Evolutionary conservation across 495 filamentous ascomycete species (phyloP), one percentile per base, ranked within the genome.

Genomic region (Hypomontagnella monticulosa): DNA sequence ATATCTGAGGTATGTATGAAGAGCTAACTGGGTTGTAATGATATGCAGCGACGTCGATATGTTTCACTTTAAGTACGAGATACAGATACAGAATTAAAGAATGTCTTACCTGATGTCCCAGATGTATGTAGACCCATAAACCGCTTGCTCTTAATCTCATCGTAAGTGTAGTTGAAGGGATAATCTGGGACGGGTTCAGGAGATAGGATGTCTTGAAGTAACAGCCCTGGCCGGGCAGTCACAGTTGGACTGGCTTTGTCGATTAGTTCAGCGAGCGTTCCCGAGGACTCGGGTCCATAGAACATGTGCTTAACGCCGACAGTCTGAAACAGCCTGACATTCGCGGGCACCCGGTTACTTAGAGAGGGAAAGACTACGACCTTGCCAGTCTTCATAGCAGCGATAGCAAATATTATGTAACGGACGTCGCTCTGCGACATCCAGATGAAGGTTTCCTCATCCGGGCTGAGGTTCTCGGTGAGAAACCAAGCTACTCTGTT

Each of bases 41-140:
- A 27, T 27, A 27, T 27, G 23, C 23, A 6, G 6, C 23, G 6
- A 27, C 23, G 23, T 27, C 23, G 23, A 27, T 2, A 6, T 27
- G 23, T 27, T 27, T 27, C 6, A 27, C 23, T 27, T 27, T 27
- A 52, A 27, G 12, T 1, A 9, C 32, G 30, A 16, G 23, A 32
- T 30, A 32, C 8, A 46, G 10, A 33, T 4, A 32, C 23, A 36
- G n/a, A 48, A 27, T 50, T 55, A 32, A 42, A 57, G 46, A 10
- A 34, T 50, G 27, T 40, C 65, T 58, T 7, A 63, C 68, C 68
- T 63, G 68, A 71, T 34, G 68, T 71, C 41, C 68, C 68, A 30
- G 68, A 71, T 6, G 68, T 71, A 36, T 71, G 68, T n/a, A 71
- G 34, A 33, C 63, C 68, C 68, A 71, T 68, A 34, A 65, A 67